These are phyloP conservation scores for Phytophthora kernoviae DNA, from an alignment of 352 stramenopile genomes.

Conservation along the genomic window DNA sequence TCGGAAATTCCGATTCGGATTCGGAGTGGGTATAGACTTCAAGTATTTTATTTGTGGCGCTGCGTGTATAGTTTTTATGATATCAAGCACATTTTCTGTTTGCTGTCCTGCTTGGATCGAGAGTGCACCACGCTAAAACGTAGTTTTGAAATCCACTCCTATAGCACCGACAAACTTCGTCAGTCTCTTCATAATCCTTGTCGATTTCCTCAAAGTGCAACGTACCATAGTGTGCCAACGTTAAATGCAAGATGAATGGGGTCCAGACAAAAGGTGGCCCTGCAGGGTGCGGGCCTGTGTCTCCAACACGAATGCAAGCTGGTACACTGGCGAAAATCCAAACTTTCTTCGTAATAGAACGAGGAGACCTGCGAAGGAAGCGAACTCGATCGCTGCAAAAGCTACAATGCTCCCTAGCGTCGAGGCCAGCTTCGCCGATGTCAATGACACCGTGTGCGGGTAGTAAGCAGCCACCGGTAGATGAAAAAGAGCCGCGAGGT, in stretches of 20 bases:
- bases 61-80: no score
- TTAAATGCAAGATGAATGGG: constrained; percentile 29
- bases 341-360: constrained; percentile 20
- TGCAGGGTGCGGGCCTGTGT: constrained; percentile 24
- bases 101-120: not conserved
- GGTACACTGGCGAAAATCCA: constrained; percentile 26
- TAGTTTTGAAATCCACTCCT: not conserved
- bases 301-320: constrained; percentile 49
- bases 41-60: no score
- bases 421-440: not conserved
- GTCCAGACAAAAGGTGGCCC: constrained; percentile 27
- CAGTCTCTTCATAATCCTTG: not conserved
- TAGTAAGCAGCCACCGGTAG: constrained; percentile 23
- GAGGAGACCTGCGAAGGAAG: constrained; percentile 8
- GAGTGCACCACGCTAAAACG: not conserved
- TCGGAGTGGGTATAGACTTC: no score
- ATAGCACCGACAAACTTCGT: not conserved
- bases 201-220: not conserved
- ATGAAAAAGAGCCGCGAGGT: constrained; percentile 5
- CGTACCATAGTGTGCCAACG: constrained; percentile 29
- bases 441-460: constrained; percentile 13
- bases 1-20: no score
- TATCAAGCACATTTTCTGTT: no score
- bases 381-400: constrained; percentile 19
- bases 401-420: constrained; percentile 1